phyloP scores from a whole-genome alignment of 139 green algal species.

The Coccomyxa sp. region DNA sequence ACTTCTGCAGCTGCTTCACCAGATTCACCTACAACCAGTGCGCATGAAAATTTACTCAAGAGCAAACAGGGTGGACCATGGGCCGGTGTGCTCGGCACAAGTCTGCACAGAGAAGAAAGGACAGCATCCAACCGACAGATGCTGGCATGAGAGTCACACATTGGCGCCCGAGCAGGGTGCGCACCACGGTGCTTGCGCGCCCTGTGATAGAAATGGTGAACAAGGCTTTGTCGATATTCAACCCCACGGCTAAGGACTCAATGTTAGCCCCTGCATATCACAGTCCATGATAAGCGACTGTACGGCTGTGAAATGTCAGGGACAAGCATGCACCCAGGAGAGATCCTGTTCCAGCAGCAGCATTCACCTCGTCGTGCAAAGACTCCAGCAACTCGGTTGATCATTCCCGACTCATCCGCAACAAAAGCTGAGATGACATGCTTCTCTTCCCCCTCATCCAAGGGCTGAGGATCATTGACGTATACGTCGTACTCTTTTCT shows the following conservation, averaged over 20 bases:
- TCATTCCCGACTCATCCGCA: constrained; percentile 93
- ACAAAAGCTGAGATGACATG: constrained; percentile 96
- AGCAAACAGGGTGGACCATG: too few relatives aligned
- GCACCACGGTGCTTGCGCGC: constrained; percentile 56
- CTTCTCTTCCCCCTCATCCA: constrained; percentile 82
- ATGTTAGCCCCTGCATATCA: constrained; percentile 83
- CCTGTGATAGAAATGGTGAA: constrained; percentile 95
- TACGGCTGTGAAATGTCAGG: too few relatives aligned
- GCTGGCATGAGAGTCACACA: too few relatives aligned
- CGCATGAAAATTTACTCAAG: background rate
- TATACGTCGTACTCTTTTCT: constrained; percentile 22
- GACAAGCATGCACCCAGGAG: background rate
- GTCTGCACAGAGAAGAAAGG: background rate
- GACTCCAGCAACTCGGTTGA: constrained; percentile 96
- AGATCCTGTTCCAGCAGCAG: background rate
- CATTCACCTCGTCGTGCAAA: constrained; percentile 78
- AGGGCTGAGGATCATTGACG: constrained; percentile 57
- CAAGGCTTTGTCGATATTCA: constrained; percentile 91
- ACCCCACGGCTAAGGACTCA: constrained; percentile 90
- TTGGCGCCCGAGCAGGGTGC: too few relatives aligned
- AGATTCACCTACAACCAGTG: constrained; percentile 64
- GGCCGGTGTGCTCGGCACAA: too few relatives aligned
- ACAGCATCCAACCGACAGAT: background rate
- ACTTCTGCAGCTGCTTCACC: constrained; percentile 84
- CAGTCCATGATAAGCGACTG: background rate